A percentile compares a stretch with the other conserved stretches of the same genome.
phyloP scores from a whole-genome alignment of 345 rosid genomes.

The Populus euphratica region DNA sequence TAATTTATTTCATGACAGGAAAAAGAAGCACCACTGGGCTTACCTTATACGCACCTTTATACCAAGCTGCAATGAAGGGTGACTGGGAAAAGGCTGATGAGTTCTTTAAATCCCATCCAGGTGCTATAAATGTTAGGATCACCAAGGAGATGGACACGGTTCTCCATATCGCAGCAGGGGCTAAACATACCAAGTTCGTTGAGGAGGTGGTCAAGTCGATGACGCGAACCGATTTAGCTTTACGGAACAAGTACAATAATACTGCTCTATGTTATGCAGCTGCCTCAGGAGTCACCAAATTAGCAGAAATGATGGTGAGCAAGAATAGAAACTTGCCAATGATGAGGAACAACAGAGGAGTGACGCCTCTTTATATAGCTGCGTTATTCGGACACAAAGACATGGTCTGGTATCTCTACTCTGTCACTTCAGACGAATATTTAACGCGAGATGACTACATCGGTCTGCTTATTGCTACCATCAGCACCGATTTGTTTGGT shows the following conservation, averaged over 20 bases:
- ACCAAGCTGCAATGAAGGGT: slow-evolving; percentile 16
- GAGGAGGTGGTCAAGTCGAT: slow-evolving; percentile 13
- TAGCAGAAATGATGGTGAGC: slow-evolving; percentile 12
- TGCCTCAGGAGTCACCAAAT: slow-evolving; percentile 13
- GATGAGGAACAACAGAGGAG: slow-evolving; percentile 6
- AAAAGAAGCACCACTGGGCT: background rate
- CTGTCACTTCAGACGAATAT: slow-evolving; percentile 19
- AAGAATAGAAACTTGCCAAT: background rate
- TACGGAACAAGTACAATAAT: background rate
- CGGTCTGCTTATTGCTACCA: slow-evolving; percentile 29
- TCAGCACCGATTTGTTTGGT: slow-evolving; percentile 31
- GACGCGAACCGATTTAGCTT: background rate
- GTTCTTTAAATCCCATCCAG: background rate
- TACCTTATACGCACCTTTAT: slow-evolving; percentile 3
- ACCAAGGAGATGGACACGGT: slow-evolving; percentile 2
- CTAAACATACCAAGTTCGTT: slow-evolving; percentile 19
- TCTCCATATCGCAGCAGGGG: slow-evolving; percentile 26
- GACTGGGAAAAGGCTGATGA: slow-evolving; percentile 8
- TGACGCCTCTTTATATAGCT: slow-evolving; percentile 14
- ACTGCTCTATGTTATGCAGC: slow-evolving; percentile 28
- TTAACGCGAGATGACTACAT: slow-evolving; percentile 24
- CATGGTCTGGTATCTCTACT: slow-evolving; percentile 33
- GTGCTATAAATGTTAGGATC: slow-evolving; percentile 7
- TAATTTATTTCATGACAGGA: background rate
- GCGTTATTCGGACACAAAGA: slow-evolving; percentile 15